Percentiles rank a stretch among this genome's conserved stretches.
Conservation (phyloP, 2,329 filamentous ascomycete genomes). For the Aschersonia sp. region DNA sequence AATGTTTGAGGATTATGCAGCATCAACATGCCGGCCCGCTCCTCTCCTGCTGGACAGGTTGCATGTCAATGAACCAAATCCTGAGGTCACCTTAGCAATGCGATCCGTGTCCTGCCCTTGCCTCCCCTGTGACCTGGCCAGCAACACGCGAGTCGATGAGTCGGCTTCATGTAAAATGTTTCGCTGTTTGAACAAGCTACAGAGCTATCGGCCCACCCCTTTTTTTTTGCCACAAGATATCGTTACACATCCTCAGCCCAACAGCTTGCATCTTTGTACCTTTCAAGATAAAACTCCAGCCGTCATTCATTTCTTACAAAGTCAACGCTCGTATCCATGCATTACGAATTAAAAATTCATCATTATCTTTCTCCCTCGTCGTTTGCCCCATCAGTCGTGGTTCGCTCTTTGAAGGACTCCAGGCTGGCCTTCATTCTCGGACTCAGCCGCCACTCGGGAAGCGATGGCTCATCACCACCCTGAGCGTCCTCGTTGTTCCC, state of each 20-base stretch:
- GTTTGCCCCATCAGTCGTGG: background rate
- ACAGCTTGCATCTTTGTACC: background rate
- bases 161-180: too few relatives aligned
- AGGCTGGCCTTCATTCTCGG: conserved; percentile 33
- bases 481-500: background rate
- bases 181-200: background rate
- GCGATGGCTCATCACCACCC: conserved; percentile 38
- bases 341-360: background rate
- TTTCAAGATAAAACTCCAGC: background rate
- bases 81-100: too few relatives aligned
- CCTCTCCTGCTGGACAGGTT: too few relatives aligned
- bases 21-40: too few relatives aligned
- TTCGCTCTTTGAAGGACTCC: conserved; percentile 1
- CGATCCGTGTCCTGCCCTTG: too few relatives aligned
- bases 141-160: too few relatives aligned
- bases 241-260: background rate
- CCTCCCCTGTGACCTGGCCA: too few relatives aligned
- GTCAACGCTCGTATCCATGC: background rate
- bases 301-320: background rate
- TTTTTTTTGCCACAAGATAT: background rate
- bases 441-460: conserved; percentile 45
- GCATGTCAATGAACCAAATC: too few relatives aligned
- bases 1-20: too few relatives aligned
- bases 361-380: background rate
- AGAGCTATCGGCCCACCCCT: background rate